Conservation (phyloP, 805 yeast genomes). For the Lachancea sp. region DNA sequence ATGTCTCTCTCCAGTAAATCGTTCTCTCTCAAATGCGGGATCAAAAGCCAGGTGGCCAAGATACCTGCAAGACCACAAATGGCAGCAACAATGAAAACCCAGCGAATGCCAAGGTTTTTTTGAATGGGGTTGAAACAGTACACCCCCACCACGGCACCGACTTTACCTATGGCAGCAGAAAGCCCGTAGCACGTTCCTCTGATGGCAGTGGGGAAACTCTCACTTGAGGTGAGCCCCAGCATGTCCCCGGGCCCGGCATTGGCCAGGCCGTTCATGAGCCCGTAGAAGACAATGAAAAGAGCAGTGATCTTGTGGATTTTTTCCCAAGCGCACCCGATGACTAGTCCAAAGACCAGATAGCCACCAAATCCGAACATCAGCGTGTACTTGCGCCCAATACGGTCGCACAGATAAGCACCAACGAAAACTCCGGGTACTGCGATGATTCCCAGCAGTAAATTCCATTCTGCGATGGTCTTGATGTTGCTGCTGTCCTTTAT, state of each 20-base stretch:
- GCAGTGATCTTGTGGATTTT: conserved; percentile 52
- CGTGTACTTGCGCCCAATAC: conserved; percentile 64
- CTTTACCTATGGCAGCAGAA: conserved; percentile 75
- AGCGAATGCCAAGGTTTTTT: conserved; percentile 52
- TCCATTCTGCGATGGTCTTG: conserved; percentile 66
- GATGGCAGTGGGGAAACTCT: conserved; percentile 68
- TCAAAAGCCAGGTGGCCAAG: conserved; percentile 47
- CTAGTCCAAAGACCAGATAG: conserved; percentile 63
- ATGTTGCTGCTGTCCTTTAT: conserved; percentile 38
- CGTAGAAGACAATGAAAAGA: conserved; percentile 65
- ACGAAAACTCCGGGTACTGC: conserved; percentile 67
- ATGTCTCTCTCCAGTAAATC: conserved; percentile 62
- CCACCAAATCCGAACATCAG: conserved; percentile 67
- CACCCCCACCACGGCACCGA: conserved; percentile 81
- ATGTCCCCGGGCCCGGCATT: conserved; percentile 76
- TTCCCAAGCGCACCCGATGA: conserved; percentile 59
- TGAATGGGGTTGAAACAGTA: conserved; percentile 65
- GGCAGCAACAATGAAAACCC: conserved; percentile 81
- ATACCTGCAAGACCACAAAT: conserved; percentile 63
- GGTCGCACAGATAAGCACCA: conserved; percentile 61
- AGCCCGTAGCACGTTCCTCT: conserved; percentile 72
- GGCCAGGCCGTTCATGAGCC: conserved; percentile 62
- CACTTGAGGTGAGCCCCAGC: conserved; percentile 62
- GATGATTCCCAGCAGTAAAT: conserved; percentile 53
- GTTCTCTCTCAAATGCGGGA: conserved; percentile 66